phyloP scores from a whole-genome alignment of 129 eudicot species.

The Rutidosis leptorrhynchoides region DNA sequence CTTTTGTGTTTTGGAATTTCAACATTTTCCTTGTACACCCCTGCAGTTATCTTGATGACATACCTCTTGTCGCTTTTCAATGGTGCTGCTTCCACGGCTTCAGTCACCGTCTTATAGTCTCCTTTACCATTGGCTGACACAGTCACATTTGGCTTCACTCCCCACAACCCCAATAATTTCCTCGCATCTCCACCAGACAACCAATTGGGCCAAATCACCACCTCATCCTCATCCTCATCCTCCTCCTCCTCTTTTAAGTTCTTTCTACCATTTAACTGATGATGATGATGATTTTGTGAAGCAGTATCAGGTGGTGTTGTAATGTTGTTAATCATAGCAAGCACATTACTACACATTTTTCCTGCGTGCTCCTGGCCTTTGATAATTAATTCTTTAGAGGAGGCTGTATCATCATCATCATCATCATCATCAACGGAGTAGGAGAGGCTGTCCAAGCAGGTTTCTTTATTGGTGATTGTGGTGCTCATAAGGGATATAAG shows the following conservation, averaged over 20 bases:
- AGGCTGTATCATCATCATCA: not conserved
- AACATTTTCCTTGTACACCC: conserved; percentile 46
- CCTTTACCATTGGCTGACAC: conserved; percentile 51
- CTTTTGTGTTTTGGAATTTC: conserved; percentile 37
- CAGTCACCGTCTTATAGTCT: conserved; percentile 35
- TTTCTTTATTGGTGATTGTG: conserved; percentile 60
- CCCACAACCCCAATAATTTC: conserved; percentile 30
- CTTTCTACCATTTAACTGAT: not conserved
- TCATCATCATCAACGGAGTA: too few relatives aligned
- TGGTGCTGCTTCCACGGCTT: conserved; percentile 50
- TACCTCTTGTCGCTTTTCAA: conserved; percentile 26
- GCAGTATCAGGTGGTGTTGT: conserved; percentile 20
- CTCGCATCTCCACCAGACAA: conserved; percentile 34
- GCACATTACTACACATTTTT: conserved; percentile 33
- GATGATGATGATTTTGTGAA: not conserved
- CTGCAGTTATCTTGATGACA: conserved; percentile 35
- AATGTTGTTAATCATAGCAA: conserved; percentile 25
- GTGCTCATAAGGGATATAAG: conserved; percentile 67
- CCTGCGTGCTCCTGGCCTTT: conserved; percentile 33
- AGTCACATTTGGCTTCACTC: conserved; percentile 21
- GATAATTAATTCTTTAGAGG: not conserved
- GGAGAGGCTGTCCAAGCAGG: conserved; percentile 44
- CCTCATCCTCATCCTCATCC: not conserved
- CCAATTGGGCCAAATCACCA: conserved; percentile 35
- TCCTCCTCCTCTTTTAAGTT: not conserved